Evolutionary conservation across 257 asterid species (phyloP).

Genomic region (Solanum bulbocastanum): DNA sequence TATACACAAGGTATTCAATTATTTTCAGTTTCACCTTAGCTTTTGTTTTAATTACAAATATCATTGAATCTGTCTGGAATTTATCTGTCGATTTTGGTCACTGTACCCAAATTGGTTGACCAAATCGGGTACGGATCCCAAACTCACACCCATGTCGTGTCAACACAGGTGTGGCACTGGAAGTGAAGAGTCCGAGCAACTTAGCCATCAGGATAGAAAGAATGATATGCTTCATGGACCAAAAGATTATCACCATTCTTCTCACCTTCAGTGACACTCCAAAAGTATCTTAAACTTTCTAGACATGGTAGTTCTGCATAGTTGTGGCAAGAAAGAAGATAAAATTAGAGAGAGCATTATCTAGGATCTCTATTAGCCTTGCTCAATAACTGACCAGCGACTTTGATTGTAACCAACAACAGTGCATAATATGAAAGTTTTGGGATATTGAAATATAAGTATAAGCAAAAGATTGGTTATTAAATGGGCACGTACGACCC

Average conservation of each 20-base stretch:
- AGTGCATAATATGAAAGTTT: not conserved
- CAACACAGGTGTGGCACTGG: no score
- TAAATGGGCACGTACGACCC: not conserved
- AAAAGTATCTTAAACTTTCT: not conserved
- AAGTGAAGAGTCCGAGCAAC: no score
- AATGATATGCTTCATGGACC: not conserved
- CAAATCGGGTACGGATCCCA: no score
- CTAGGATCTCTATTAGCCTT: not conserved
- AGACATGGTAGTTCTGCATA: not conserved
- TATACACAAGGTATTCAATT: not conserved
- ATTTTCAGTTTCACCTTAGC: not conserved
- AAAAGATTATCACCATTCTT: not conserved
- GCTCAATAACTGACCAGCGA: not conserved
- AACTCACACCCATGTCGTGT: no score
- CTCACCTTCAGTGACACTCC: not conserved
- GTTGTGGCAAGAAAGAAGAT: not conserved
- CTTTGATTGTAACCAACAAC: not conserved
- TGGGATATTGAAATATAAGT: not conserved
- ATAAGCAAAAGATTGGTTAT: not conserved
- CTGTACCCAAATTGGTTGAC: no score
- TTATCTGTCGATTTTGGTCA: not conserved
- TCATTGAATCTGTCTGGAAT: not conserved
- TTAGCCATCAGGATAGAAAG: not conserved
- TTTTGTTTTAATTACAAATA: not conserved
- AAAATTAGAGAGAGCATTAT: not conserved